Percentiles rank a stretch among this genome's conserved stretches.
phyloP scores from a whole-genome alignment of 1,284 basidiomycete species.

The Leccinum huronense region DNA sequence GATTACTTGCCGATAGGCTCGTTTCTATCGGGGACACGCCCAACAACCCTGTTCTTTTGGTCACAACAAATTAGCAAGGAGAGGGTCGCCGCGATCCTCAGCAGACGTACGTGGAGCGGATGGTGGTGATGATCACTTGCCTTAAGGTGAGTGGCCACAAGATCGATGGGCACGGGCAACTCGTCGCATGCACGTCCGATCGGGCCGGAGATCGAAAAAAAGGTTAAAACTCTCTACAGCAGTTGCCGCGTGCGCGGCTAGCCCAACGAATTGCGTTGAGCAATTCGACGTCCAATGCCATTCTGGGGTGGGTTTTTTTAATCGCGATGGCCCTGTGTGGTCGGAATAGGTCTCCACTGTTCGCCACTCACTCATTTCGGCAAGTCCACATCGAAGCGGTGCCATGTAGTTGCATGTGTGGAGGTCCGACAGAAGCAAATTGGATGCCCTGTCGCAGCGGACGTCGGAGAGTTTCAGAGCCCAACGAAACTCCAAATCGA shows the following conservation, averaged over 20 bases:
- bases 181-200: not conserved
- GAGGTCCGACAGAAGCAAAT: constrained; percentile 5
- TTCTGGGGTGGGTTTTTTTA: constrained; percentile 4
- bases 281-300: not conserved
- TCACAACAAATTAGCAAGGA: not conserved
- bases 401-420: not conserved
- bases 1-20: constrained; percentile 14
- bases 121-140: constrained; percentile 2
- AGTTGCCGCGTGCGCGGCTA: constrained; percentile 14
- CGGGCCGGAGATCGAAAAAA: constrained; percentile 16
- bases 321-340: not conserved
- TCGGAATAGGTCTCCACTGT: not conserved
- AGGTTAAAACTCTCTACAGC: constrained; percentile 23
- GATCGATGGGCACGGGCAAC: constrained; percentile 1
- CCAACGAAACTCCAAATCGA: constrained; percentile 9
- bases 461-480: not conserved
- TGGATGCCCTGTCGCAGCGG: constrained; percentile 1
- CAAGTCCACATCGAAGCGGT: not conserved
- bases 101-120: not conserved
- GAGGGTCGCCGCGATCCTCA: not conserved
- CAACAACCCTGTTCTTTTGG: not conserved
- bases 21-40: constrained; percentile 1
- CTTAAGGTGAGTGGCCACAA: not conserved
- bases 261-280: constrained; percentile 1
- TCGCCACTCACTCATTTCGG: not conserved